A percentile compares a stretch with the other conserved stretches of the same genome.
Evolutionary conservation across 2,329 filamentous ascomycete species (phyloP).

Genomic region (Aspergillus flavus): DNA sequence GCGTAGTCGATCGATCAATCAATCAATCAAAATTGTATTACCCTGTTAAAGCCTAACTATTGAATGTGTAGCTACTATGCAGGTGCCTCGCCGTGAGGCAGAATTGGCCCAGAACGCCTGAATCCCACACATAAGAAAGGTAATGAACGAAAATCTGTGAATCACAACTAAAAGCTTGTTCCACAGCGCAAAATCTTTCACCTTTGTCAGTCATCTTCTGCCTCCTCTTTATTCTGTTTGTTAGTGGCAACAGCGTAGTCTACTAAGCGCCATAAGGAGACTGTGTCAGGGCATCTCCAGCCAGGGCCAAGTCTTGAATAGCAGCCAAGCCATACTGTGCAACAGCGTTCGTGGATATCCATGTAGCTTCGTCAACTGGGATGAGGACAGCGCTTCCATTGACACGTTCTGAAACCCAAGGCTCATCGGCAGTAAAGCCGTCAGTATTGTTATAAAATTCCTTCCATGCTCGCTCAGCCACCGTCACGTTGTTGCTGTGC

Average conservation of each 20-base stretch:
- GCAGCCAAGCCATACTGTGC: constrained; percentile 61
- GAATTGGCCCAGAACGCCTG: no score
- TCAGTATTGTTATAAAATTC: constrained; percentile 47
- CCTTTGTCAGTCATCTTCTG: no score
- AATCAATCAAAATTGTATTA: no score
- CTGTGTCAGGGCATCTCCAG: background rate
- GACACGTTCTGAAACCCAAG: constrained; percentile 28
- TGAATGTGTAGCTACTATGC: no score
- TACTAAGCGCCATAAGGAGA: background rate
- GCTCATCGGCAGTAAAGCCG: constrained; percentile 17
- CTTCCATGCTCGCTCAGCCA: constrained; percentile 57
- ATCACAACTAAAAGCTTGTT: no score
- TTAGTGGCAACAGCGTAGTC: background rate
- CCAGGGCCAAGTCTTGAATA: constrained; percentile 54
- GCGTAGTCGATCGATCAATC: no score
- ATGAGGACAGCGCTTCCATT: constrained; percentile 49
- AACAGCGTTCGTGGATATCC: constrained; percentile 60
- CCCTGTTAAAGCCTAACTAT: no score
- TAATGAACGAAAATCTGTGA: no score
- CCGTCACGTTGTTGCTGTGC: constrained; percentile 48
- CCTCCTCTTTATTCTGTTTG: no score
- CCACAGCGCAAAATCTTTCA: no score
- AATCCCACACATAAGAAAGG: no score
- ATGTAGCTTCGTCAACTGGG: constrained; percentile 58
- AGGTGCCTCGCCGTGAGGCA: no score